These are phyloP conservation scores for Globomyces pollinis-pini DNA, from an alignment of 192 early-diverging fungal species.

Conservation along the genomic window DNA sequence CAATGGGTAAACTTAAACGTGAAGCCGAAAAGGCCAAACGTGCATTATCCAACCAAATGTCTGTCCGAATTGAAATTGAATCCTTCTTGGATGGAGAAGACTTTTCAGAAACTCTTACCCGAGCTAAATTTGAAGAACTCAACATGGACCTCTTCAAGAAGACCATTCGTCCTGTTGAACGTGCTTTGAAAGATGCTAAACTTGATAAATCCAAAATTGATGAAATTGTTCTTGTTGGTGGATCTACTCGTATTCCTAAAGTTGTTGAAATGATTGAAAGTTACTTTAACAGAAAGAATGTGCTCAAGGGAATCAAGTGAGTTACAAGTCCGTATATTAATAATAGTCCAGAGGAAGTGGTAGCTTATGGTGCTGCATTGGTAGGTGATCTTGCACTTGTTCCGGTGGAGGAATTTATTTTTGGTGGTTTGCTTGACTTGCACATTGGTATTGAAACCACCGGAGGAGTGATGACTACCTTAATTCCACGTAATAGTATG, in stretches of 20 bases:
- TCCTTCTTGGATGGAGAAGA: slow-evolving; percentile 80
- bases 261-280: slow-evolving; percentile 86
- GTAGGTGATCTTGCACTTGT: no score
- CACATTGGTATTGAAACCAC: slow-evolving; percentile 98
- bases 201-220: slow-evolving; percentile 79
- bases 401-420: no score
- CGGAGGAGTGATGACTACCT: slow-evolving; percentile 93
- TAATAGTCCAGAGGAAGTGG: slow-evolving; percentile 98
- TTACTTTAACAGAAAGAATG: slow-evolving; percentile 95
- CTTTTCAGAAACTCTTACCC: slow-evolving; percentile 88
- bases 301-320: slow-evolving; percentile 94
- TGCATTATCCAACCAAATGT: slow-evolving; percentile 86
- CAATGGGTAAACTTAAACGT: slow-evolving; percentile 89
- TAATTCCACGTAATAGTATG: slow-evolving; percentile 86
- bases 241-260: slow-evolving; percentile 98
- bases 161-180: slow-evolving; percentile 89
- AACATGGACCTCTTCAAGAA: slow-evolving; percentile 89
- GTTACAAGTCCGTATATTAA: no score
- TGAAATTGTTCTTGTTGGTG: slow-evolving; percentile 96
- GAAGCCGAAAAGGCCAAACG: slow-evolving; percentile 98
- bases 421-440: slow-evolving; percentile 84
- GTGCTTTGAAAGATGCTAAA: slow-evolving; percentile 85
- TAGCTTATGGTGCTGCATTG: slow-evolving; percentile 95
- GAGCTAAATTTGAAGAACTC: slow-evolving; percentile 95
- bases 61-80: slow-evolving; percentile 88